phyloP scores from a whole-genome alignment of 2,329 filamentous ascomycete genomes.

The Arthrocladium fulminans region DNA sequence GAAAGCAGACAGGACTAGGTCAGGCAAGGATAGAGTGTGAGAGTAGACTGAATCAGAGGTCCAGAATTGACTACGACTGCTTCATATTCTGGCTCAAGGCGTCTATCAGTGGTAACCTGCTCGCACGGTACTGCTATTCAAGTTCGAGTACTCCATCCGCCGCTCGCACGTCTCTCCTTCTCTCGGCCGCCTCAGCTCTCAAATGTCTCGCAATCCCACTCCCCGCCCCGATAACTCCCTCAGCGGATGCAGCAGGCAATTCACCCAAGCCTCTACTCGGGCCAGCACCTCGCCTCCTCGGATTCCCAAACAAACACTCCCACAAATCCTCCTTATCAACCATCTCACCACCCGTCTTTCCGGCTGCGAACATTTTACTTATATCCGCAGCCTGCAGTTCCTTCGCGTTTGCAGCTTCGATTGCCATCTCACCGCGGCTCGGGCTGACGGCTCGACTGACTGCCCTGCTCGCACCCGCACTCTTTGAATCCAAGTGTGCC shows the following conservation, averaged over 20 bases:
- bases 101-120: no score
- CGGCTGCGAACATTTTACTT: slow-evolving; percentile 60
- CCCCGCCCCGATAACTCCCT: slow-evolving; percentile 25
- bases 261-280: slow-evolving; percentile 8
- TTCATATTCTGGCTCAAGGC: no score
- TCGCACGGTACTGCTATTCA: not conserved
- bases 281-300: slow-evolving; percentile 22
- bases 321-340: slow-evolving; percentile 73
- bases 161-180: not conserved
- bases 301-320: slow-evolving; percentile 69
- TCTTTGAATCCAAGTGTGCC: slow-evolving; percentile 54
- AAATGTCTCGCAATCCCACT: slow-evolving; percentile 43
- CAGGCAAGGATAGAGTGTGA: no score
- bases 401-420: slow-evolving; percentile 77
- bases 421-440: slow-evolving; percentile 42
- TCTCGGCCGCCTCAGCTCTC: slow-evolving; percentile 48
- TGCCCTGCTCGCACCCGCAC: slow-evolving; percentile 19
- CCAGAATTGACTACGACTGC: no score
- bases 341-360: slow-evolving; percentile 65
- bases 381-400: slow-evolving; percentile 69
- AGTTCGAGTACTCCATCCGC: no score
- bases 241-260: not conserved
- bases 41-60: no score
- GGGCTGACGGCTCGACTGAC: slow-evolving; percentile 9
- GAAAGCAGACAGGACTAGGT: no score